Base-by-base conservation (phyloP, 495 filamentous ascomycete genomes). In the Glarea lozoyensis region DNA sequence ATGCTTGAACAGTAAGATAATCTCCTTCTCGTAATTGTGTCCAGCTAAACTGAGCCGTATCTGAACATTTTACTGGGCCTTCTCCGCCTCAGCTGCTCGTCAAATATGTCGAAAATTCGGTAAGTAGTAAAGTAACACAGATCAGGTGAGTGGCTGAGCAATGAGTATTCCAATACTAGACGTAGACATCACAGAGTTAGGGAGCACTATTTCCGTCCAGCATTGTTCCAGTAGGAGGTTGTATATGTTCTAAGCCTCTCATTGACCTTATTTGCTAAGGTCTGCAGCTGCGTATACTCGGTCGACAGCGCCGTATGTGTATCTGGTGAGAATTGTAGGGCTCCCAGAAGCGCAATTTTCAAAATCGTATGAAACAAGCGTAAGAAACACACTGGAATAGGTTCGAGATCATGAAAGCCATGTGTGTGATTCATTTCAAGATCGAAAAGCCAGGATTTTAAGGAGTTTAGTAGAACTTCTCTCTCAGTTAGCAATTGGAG, bases 361-460 rank as follows among this genome's bases (percentile, higher is more conserved):
- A 62, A 44, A 56, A 55, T 52, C 46, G 43, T 43, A 57, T 60
- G 50, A 42, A 62, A 62, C 40, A 56, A 42, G 52, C 57, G 59
- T 47, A 60, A 42, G 53, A 62, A 62, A 52, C 48, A 58, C 40
- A 60, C 46, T 49, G 59, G 59, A 53, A 62, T 46, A 45, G 48
- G 55, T 53, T 60, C 59, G 46, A 47, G 45, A 34, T 37, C 27
- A 43, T 32, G 44, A 48, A 41, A 42, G 43, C 45, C 27, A 33
- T 25, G 45, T 23, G 37, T 46, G 19, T 54, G 55, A 44, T 52
- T 50, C 37, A 58, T 40, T 53, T 60, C 55, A 51, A 62, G 45
- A 49, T 53, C 42, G 41, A 43, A 44, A 35, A 60, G 55, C 59
- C 59, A 62, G 48, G 50, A 56, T 48, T 55, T 48, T 44, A 62